Conservation (phyloP, 75 land plant genomes). For the Sequoiadendron giganteum region DNA sequence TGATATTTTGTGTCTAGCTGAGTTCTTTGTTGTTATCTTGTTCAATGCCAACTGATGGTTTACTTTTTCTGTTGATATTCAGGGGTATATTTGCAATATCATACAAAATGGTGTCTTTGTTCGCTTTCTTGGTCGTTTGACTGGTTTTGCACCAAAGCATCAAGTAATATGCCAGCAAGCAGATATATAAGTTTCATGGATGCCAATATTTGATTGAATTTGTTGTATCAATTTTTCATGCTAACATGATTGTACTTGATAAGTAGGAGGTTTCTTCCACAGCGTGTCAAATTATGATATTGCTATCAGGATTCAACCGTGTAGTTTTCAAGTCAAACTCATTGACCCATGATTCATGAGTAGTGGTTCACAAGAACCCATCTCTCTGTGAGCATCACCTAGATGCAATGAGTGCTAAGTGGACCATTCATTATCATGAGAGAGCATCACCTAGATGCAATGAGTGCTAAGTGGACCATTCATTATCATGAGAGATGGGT, state of each 20-base stretch:
- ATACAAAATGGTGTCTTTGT: slow-evolving; percentile 91
- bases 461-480: too few relatives aligned
- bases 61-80: slow-evolving; percentile 16
- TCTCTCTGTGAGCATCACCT: too few relatives aligned
- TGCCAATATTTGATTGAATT: neutral
- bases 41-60: neutral
- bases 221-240: neutral
- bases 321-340: too few relatives aligned
- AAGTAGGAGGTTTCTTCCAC: too few relatives aligned
- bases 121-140: slow-evolving; percentile 82
- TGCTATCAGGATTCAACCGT: too few relatives aligned
- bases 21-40: neutral
- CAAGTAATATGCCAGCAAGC: slow-evolving; percentile 28
- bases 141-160: slow-evolving; percentile 64
- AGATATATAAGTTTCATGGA: neutral
- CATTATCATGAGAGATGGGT: too few relatives aligned
- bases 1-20: neutral
- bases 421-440: too few relatives aligned
- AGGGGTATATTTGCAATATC: slow-evolving; percentile 90
- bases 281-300: too few relatives aligned
- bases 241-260: neutral
- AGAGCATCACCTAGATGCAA: too few relatives aligned
- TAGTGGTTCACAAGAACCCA: too few relatives aligned
- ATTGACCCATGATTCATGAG: too few relatives aligned
- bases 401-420: too few relatives aligned